Base-by-base conservation (phyloP, 148 eudicot species). In the Hydrangea macrophylla region DNA sequence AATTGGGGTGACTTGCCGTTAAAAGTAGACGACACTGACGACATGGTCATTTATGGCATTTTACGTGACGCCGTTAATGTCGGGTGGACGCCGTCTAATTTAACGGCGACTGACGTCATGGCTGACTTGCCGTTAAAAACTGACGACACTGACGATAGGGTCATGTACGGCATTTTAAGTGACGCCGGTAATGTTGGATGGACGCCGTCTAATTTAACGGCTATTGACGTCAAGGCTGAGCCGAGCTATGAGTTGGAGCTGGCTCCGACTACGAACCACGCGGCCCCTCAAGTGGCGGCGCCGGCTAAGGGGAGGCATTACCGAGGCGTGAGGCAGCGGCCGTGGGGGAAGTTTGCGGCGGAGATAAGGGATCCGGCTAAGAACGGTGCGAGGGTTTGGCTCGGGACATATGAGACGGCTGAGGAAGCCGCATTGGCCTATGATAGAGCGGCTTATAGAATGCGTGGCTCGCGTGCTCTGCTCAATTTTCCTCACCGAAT, bases 351-450 rank as follows among this genome's bases (percentile, higher is more conserved):
- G 69, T 81, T 81, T 17, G 84, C 84, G 60, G 84, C 84, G 17
- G 84, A 81, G 74, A 81, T 81, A 36, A 51, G 84, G 57, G 84
- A 81, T 26, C 84, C 84, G 64, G 84, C 84, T 42, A 81, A 81
- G 44, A 81, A 75, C 60, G 84, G 84, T n/a, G 81, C 84, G 9
- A 65, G 84, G 42, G 84, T 81, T 7, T 81, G 84, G 84, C 84
- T 81, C 22, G 84, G 84, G 45, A 81, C 84, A 1, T 81, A 77
- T 32, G 84, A 81, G n/a, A n/a, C n/a, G n/a, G n/a, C n/a, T n/a
- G n/a, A n/a, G n/a, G n/a, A n/a, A n/a, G n/a, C n/a, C n/a, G 84
- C 81, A 1, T 17, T 60, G 65, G 84, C 84, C 28, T 81, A 81
- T 4, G 84, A 81, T 37, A 55, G 70, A 57, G 84, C 84, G 31